Evolutionary conservation across 129 eudicot species (phyloP), one percentile per base, ranked within the genome.

Genomic region (Flaveria bidentis): DNA sequence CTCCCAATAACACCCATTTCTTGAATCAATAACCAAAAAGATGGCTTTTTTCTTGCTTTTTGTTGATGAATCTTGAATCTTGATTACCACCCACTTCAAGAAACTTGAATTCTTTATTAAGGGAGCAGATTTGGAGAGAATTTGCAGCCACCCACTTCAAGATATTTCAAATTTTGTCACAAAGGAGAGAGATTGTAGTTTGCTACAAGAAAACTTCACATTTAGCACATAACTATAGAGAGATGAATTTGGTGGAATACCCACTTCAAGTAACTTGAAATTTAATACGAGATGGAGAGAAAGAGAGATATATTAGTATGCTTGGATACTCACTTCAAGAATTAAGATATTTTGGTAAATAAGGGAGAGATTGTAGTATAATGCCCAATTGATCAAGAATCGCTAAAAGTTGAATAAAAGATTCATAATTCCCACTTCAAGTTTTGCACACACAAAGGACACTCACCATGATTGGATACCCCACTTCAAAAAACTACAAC

Each of bases 1-100:
- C 85, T 81, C 76, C 61, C 79, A 26, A 67, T 36, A 42, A 80
- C 76, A 23, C 87, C 84, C 82, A 83, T 79, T 63, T 72, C 78
- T 69, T 67, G 62, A 50, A 62, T 51, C 52, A 68, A 55, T 0
- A 66, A 65, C 33, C 22, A 63, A 20, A 58, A 42, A 71, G 1
- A 23, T 18, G 45, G 16, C 22, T 23, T 64, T 47, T 26, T 44
- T 72, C 64, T 53, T 60, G 22, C 20, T 45, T 17, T 23, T 63
- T 51, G 56, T 62, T 60, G 65, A 46, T 33, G 72, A 67, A 68
- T 47, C 70, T 56, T 65, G 75, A 75, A 26, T 14, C 68, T 62
- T 62, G 68, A 62, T 60, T 1, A 60, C 66, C 64, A 47, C 68
- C 71, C 71, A 46, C 76, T 70, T 58, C 52, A 70, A 78, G 49